These are phyloP conservation scores for Myxozyma neotropica DNA, from an alignment of 805 yeast species.

Conservation along the genomic window DNA sequence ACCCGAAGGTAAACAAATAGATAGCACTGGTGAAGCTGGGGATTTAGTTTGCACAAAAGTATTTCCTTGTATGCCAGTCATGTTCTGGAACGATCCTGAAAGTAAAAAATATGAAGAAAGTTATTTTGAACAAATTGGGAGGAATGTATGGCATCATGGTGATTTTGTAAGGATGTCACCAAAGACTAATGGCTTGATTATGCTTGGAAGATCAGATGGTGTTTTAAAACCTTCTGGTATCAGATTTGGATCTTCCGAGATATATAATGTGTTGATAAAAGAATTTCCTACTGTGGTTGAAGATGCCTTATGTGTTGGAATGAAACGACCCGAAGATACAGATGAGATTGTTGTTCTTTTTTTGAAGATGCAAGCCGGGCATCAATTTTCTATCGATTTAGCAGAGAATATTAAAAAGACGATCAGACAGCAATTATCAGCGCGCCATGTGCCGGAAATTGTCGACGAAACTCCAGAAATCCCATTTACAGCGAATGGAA, in stretches of 20 bases:
- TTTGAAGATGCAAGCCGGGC: constrained; percentile 25
- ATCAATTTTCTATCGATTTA: constrained; percentile 16
- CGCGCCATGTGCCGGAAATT: constrained; percentile 36
- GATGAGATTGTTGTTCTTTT: constrained; percentile 36
- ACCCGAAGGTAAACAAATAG: constrained; percentile 22
- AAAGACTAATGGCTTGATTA: constrained; percentile 31
- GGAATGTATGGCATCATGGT: constrained; percentile 37
- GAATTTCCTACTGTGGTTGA: constrained; percentile 29
- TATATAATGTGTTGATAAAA: constrained; percentile 33
- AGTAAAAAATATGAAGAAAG: constrained; percentile 30
- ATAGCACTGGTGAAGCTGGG: constrained; percentile 28
- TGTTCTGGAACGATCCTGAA: constrained; percentile 34
- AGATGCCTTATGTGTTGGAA: constrained; percentile 36
- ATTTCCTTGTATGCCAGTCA: constrained; percentile 38
- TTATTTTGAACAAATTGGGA: constrained; percentile 31
- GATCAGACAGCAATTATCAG: constrained; percentile 31
- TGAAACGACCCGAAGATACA: constrained; percentile 28
- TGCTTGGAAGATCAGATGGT: constrained; percentile 38
- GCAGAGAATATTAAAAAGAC: constrained; percentile 12
- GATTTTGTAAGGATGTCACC: constrained; percentile 33
- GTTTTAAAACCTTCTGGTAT: constrained; percentile 36
- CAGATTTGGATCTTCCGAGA: constrained; percentile 36
- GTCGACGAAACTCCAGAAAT: constrained; percentile 34
- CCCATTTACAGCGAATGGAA: constrained; percentile 37
- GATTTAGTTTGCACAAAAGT: constrained; percentile 34